Percentiles rank a stretch among this genome's conserved stretches.
Conservation (phyloP, 208 protist genomes). For the Trypanosoma rangeli region DNA sequence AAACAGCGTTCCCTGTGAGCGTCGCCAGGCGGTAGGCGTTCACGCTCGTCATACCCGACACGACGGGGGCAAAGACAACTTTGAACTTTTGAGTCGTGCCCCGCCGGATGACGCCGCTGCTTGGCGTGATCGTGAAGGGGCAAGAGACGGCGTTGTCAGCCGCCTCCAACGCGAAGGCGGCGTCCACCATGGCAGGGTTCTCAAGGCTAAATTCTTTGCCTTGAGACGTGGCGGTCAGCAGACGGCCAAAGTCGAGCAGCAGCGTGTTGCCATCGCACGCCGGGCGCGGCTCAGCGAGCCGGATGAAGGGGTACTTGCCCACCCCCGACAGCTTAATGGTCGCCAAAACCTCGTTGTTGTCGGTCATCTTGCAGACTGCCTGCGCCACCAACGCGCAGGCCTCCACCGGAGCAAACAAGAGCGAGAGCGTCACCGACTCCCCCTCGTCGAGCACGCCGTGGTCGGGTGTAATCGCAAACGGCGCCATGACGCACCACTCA, state of each 20-base stretch:
- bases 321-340: constrained; percentile 80
- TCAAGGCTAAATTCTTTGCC: constrained; percentile 50
- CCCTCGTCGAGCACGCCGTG: constrained; percentile 46
- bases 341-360: constrained; percentile 49
- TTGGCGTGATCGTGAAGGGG: constrained; percentile 55
- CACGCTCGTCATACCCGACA: constrained; percentile 36
- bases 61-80: constrained; percentile 46
- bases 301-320: constrained; percentile 91
- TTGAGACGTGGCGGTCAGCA: constrained; percentile 31
- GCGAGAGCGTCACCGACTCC: constrained; percentile 43
- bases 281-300: not conserved
- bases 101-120: constrained; percentile 39
- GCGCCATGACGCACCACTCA: constrained; percentile 69
- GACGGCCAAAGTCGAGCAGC: constrained; percentile 46
- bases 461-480: constrained; percentile 73
- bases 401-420: constrained; percentile 72
- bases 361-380: constrained; percentile 75
- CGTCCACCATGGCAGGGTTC: constrained; percentile 82
- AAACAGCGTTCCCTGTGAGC: constrained; percentile 65
- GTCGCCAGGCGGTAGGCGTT: constrained; percentile 52
- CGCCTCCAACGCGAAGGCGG: constrained; percentile 41
- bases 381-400: constrained; percentile 74
- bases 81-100: constrained; percentile 44
- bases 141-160: constrained; percentile 35
- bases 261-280: constrained; percentile 1